A percentile compares a stretch with the other conserved stretches of the same genome.
phyloP scores from a whole-genome alignment of 768 basidiomycete genomes.

The Goffeauzyma gilvescens region DNA sequence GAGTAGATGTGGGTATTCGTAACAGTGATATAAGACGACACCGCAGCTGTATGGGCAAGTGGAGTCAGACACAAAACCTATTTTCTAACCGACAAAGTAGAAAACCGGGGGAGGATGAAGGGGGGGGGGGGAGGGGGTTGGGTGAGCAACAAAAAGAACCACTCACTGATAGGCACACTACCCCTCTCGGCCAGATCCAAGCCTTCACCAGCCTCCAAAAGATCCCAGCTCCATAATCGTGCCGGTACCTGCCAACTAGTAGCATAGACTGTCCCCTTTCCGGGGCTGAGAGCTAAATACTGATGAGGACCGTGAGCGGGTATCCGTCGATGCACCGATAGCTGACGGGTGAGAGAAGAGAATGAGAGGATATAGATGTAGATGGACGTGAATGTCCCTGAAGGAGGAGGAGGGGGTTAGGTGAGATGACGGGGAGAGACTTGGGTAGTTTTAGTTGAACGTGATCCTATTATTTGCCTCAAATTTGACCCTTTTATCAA shows the following conservation, averaged over 20 bases:
- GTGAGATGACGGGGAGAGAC: background rate
- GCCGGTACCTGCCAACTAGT: too few relatives aligned
- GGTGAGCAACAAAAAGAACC: background rate
- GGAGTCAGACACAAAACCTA: too few relatives aligned
- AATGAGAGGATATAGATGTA: conserved; percentile 25
- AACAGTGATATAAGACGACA: conserved; percentile 20
- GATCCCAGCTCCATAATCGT: conserved; percentile 11
- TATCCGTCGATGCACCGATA: conserved; percentile 7
- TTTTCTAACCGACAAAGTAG: background rate
- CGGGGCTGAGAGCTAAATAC: conserved; percentile 15
- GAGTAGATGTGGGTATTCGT: conserved; percentile 14
- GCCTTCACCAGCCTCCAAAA: background rate
- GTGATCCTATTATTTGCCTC: too few relatives aligned
- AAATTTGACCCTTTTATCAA: background rate
- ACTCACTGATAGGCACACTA: conserved; percentile 7
- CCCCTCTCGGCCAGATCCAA: conserved; percentile 3
- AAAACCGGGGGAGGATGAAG: background rate
- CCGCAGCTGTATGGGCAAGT: conserved; percentile 12
- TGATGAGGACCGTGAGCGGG: conserved; percentile 22
- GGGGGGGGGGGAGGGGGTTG: too few relatives aligned
- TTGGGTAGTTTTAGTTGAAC: background rate
- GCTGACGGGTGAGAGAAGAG: conserved; percentile 11
- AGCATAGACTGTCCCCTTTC: conserved; percentile 14
- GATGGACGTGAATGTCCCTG: conserved; percentile 24
- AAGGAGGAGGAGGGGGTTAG: conserved; percentile 1